phyloP scores from a whole-genome alignment of 148 eudicot genomes.

The Drosera capensis region DNA sequence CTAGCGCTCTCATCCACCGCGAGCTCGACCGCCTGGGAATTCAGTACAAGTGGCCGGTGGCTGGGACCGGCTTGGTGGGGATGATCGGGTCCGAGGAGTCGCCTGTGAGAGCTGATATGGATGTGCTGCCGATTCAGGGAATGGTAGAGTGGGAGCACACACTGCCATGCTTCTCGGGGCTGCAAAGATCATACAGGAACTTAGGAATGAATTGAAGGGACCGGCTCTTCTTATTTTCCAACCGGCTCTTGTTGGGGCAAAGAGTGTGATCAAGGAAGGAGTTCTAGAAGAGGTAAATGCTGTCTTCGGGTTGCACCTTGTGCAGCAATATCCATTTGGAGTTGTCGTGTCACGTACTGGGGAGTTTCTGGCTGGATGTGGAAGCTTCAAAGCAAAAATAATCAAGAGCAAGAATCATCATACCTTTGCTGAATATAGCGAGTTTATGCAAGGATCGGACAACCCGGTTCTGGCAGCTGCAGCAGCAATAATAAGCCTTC shows the following conservation, averaged over 20 bases:
- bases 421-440: neutral
- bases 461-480: slow-evolving; percentile 31
- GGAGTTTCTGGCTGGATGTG: neutral
- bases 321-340: neutral
- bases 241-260: neutral
- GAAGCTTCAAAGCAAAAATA: neutral
- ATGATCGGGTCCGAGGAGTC: slow-evolving; percentile 23
- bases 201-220: slow-evolving; percentile 12
- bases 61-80: slow-evolving; percentile 28
- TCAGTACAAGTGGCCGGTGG: slow-evolving; percentile 26
- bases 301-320: neutral
- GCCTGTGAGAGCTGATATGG: slow-evolving; percentile 48
- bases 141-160: slow-evolving; percentile 75
- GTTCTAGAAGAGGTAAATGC: neutral
- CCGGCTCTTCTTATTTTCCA: neutral
- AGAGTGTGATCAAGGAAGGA: neutral
- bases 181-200: slow-evolving; percentile 34
- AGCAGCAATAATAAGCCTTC: slow-evolving; percentile 22
- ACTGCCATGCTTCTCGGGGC: slow-evolving; percentile 79
- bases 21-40: slow-evolving; percentile 31
- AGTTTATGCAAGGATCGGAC: neutral
- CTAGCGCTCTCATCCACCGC: slow-evolving; percentile 18
- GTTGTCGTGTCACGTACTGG: neutral
- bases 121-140: slow-evolving; percentile 54
- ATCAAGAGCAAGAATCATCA: neutral